Conservation (phyloP, 305 asterid genomes). For the Rubia tinctorum region DNA sequence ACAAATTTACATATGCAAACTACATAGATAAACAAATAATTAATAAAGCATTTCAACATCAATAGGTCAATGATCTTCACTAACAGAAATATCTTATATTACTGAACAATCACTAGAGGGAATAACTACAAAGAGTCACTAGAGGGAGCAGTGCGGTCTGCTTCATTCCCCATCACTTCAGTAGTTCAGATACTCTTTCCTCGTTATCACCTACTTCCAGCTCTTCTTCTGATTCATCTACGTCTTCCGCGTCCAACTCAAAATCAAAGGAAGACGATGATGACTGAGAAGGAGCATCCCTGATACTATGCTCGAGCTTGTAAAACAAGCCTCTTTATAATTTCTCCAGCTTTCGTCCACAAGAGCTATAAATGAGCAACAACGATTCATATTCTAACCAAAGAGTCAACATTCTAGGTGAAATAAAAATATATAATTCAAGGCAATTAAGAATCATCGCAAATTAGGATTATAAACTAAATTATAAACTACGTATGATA, state of each 20-base stretch:
- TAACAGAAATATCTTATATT: no score
- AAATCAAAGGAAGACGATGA: conserved; percentile 72
- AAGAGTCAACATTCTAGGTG: no score
- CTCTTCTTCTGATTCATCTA: conserved; percentile 53
- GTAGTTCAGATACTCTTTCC: no score
- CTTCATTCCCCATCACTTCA: no score
- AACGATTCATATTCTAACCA: not conserved
- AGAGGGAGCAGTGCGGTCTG: no score
- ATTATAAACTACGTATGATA: not conserved
- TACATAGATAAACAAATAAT: no score
- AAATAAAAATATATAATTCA: no score
- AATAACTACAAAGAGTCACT: no score
- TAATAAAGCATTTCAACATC: no score
- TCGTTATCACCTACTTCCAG: conserved; percentile 24
- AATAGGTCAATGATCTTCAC: no score
- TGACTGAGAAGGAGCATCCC: conserved; percentile 75
- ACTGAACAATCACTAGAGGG: no score
- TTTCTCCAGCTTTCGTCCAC: conserved; percentile 23
- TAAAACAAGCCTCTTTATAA: conserved; percentile 92
- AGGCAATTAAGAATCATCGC: not conserved
- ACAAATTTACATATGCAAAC: no score
- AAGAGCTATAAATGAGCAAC: conserved; percentile 34
- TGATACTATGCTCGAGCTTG: conserved; percentile 67
- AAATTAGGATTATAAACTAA: not conserved
- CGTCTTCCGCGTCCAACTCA: conserved; percentile 54